Evolutionary conservation across 179 eudicot species (phyloP).

Genomic region (Actinidia arguta): DNA sequence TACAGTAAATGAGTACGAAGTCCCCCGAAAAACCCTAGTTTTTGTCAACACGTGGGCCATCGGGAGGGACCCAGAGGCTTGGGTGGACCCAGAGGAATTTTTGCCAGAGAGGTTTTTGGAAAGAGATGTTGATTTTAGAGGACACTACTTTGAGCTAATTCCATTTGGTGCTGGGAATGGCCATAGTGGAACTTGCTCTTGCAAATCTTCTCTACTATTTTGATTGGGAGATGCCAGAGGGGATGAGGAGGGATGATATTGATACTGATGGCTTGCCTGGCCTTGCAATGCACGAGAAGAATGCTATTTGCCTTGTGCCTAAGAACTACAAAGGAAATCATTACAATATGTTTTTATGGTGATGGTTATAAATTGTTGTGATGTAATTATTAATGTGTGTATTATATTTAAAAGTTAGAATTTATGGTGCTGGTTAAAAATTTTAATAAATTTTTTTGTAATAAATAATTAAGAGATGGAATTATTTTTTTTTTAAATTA

Average conservation of each 20-base stretch:
- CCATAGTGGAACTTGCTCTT: constrained; percentile 5
- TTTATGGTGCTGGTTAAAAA: no score
- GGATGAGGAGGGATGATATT: neutral
- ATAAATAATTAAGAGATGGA: neutral
- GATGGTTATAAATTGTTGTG: neutral
- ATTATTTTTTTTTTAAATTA: neutral
- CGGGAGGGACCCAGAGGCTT: no score
- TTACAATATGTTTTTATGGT: neutral
- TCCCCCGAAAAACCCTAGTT: no score
- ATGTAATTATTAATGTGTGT: neutral
- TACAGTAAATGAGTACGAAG: no score
- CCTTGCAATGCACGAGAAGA: constrained; percentile 1
- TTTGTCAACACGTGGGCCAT: no score
- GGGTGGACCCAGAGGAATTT: no score
- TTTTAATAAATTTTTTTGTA: no score
- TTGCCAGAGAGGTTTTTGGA: no score
- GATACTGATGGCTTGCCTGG: neutral
- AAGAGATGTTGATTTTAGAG: no score
- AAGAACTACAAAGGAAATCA: neutral
- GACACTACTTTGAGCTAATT: neutral
- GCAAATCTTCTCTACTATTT: neutral
- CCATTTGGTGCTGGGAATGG: neutral
- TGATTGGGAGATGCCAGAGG: neutral
- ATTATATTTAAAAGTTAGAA: no score
- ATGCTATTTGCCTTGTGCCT: neutral